phyloP scores from a whole-genome alignment of 2,329 filamentous ascomycete species.

The Westerdykella aurantiaca region DNA sequence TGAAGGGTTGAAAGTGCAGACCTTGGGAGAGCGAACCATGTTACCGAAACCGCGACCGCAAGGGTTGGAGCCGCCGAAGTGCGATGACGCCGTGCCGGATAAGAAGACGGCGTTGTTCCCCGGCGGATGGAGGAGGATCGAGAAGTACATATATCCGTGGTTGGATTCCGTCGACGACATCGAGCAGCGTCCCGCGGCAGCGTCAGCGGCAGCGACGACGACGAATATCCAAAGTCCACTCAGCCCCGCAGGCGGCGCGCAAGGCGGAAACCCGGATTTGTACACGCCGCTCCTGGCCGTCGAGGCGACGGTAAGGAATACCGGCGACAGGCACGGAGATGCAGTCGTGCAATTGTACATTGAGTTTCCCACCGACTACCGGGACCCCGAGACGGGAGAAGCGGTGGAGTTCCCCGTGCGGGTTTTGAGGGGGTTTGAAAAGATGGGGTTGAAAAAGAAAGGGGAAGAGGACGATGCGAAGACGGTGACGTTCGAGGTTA shows the following conservation, averaged over 20 bases:
- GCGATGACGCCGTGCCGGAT: slow-evolving; percentile 51
- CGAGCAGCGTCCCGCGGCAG: slow-evolving; percentile 42
- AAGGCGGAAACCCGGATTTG: slow-evolving; percentile 62
- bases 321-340: slow-evolving; percentile 49
- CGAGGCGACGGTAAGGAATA: slow-evolving; percentile 55
- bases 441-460: slow-evolving; percentile 31
- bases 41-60: slow-evolving; percentile 31
- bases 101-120: slow-evolving; percentile 58
- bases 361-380: slow-evolving; percentile 41
- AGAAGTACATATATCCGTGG: slow-evolving; percentile 71
- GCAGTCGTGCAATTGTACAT: slow-evolving; percentile 56
- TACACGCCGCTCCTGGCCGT: slow-evolving; percentile 53
- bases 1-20: slow-evolving; percentile 44
- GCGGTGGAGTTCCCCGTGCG: slow-evolving; percentile 52
- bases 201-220: slow-evolving; percentile 35
- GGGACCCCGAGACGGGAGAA: slow-evolving; percentile 40
- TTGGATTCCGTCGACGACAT: slow-evolving; percentile 49
- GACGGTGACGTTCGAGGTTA: slow-evolving; percentile 35
- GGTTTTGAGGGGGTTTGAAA: slow-evolving; percentile 42
- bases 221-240: slow-evolving; percentile 46
- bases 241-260: slow-evolving; percentile 63
- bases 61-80: slow-evolving; percentile 37
- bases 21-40: slow-evolving; percentile 41
- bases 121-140: slow-evolving; percentile 52
- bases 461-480: slow-evolving; percentile 14